Conservation (phyloP, 148 eudicot species). For the Salicornia ramosissima region DNA sequence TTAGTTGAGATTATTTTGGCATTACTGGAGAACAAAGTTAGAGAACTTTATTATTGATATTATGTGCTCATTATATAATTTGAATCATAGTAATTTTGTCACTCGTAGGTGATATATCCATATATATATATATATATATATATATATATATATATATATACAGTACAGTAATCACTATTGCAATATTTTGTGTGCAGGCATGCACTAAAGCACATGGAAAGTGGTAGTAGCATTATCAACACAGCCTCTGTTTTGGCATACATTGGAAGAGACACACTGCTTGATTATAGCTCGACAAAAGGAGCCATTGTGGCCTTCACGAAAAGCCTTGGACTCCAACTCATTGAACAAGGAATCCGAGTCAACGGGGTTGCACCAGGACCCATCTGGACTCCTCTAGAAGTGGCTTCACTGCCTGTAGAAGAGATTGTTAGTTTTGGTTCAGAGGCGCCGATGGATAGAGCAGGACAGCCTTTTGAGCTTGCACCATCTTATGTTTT, state of each 20-base stretch:
- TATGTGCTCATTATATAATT: too few relatives aligned
- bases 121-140: too few relatives aligned
- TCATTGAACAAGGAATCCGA: constrained; percentile 38
- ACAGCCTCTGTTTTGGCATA: constrained; percentile 39
- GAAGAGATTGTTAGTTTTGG: constrained; percentile 26
- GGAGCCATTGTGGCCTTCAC: constrained; percentile 42
- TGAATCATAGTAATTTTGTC: too few relatives aligned
- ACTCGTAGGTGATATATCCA: too few relatives aligned
- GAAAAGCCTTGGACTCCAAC: constrained; percentile 26
- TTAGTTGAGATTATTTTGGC: too few relatives aligned
- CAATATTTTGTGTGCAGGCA: constrained; percentile 13
- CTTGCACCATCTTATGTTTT: constrained; percentile 52
- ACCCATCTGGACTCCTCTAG: constrained; percentile 53
- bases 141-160: too few relatives aligned
- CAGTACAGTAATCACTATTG: background rate
- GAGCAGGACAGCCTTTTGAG: constrained; percentile 48
- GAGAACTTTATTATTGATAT: too few relatives aligned
- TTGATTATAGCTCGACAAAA: constrained; percentile 42
- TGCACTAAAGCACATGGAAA: constrained; percentile 37
- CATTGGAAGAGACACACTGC: constrained; percentile 13
- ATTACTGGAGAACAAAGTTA: too few relatives aligned
- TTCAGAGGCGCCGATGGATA: constrained; percentile 28
- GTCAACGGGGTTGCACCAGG: constrained; percentile 63
- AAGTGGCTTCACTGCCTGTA: constrained; percentile 22
- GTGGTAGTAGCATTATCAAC: constrained; percentile 43